Percentiles rank a stretch among this genome's conserved stretches.
phyloP scores from a whole-genome alignment of 1,139 yeast species.

The Schwanniomyces etchellsii region DNA sequence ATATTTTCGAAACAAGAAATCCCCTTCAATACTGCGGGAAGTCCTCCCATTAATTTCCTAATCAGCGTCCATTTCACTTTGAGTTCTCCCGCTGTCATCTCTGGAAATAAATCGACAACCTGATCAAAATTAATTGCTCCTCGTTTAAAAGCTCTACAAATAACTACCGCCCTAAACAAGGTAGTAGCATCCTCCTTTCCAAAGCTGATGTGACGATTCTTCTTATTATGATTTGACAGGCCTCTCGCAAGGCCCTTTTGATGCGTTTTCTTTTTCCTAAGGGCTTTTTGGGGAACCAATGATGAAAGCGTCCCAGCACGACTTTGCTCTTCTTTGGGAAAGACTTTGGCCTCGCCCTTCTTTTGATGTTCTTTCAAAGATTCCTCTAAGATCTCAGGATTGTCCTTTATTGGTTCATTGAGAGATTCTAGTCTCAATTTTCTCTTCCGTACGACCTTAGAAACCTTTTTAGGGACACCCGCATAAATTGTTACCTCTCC shows the following conservation, averaged over 20 bases:
- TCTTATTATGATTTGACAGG: neutral
- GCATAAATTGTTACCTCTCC: constrained; percentile 25
- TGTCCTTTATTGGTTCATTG: constrained; percentile 4
- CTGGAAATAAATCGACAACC: constrained; percentile 43
- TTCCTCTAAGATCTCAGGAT: constrained; percentile 9
- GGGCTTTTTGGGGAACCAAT: constrained; percentile 17
- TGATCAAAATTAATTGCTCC: constrained; percentile 52
- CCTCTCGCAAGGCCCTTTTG: constrained; percentile 5
- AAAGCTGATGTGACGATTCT: constrained; percentile 19
- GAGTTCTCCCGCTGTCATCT: constrained; percentile 30
- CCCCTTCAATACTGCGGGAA: constrained; percentile 45
- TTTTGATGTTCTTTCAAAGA: constrained; percentile 2
- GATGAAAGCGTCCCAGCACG: constrained; percentile 12
- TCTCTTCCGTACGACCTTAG: constrained; percentile 9
- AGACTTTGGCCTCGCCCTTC: too few species aligned
- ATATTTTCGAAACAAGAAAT: constrained; percentile 55
- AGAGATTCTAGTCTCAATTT: constrained; percentile 10
- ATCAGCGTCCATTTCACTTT: constrained; percentile 59
- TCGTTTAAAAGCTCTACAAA: constrained; percentile 50
- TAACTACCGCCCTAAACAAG: constrained; percentile 54
- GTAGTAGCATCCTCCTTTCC: constrained; percentile 42
- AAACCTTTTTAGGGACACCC: constrained; percentile 5
- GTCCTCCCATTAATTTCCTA: constrained; percentile 52
- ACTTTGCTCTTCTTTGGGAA: neutral
- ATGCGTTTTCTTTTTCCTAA: constrained; percentile 9